Conservation (phyloP, 371 early-diverging fungal species). For the Haplosporangium sp. region DNA sequence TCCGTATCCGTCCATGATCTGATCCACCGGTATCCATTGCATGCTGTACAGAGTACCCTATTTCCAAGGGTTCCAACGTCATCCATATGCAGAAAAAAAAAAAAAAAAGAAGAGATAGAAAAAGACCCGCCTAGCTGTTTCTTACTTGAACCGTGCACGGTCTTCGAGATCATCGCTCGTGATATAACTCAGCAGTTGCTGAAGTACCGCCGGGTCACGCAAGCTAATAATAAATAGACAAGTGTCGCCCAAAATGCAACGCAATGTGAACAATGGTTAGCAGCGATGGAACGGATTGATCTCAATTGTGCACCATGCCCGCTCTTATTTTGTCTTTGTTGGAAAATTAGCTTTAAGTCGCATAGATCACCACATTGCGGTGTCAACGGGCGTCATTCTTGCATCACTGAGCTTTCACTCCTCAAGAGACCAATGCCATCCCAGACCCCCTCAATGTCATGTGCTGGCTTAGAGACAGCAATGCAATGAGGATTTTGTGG, state of each 20-base stretch:
- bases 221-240: slow-evolving; percentile 56
- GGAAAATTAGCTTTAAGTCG: background rate
- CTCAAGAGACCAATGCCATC: background rate
- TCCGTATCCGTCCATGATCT: background rate
- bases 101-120: background rate
- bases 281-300: no score
- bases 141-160: slow-evolving; percentile 77
- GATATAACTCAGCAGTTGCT: slow-evolving; percentile 71
- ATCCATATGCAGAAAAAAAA: background rate
- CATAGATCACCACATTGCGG: background rate
- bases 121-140: background rate
- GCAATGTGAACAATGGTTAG: background rate
- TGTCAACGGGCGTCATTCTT: background rate
- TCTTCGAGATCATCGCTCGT: slow-evolving; percentile 74
- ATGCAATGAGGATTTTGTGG: background rate
- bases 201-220: slow-evolving; percentile 68
- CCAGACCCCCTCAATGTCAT: background rate
- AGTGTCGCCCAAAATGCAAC: background rate
- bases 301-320: no score
- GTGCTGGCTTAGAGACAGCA: background rate
- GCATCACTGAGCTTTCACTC: background rate
- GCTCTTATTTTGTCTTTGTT: no score
- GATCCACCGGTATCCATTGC: background rate
- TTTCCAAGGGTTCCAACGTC: no score
- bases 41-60: no score